Evolutionary conservation across 371 early-diverging fungal genomes (phyloP).

Genomic region (Lichtheimia ornata): DNA sequence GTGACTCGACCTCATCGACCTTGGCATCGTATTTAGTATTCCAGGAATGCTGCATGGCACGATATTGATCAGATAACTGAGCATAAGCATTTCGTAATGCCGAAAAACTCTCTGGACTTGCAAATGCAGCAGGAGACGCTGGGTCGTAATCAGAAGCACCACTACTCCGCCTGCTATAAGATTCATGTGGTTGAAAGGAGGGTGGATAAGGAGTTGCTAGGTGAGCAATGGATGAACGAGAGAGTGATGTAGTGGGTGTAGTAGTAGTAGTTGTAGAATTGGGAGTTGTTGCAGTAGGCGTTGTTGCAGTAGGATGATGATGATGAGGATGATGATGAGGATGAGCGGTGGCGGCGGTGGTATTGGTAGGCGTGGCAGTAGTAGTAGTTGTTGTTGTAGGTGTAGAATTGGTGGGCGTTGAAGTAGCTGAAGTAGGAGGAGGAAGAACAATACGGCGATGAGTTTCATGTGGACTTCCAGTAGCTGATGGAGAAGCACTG

Average conservation of each 20-base stretch:
- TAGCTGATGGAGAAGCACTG: background rate
- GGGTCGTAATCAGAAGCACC: background rate
- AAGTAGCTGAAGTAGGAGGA: background rate
- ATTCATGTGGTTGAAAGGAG: background rate
- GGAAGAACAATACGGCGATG: slow-evolving; percentile 1
- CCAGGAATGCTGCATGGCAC: background rate
- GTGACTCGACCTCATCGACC: slow-evolving; percentile 3
- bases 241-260: slow-evolving; percentile 5
- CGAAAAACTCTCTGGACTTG: background rate
- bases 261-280: background rate
- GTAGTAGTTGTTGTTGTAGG: background rate
- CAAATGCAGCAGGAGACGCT: background rate
- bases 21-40: slow-evolving; percentile 16
- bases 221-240: background rate
- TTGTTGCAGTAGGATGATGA: background rate
- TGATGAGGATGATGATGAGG: background rate
- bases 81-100: slow-evolving; percentile 6
- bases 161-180: slow-evolving; percentile 2
- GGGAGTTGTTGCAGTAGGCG: background rate
- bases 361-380: background rate
- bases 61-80: slow-evolving; percentile 3
- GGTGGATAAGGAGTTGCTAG: background rate
- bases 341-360: background rate
- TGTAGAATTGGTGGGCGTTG: slow-evolving; percentile 3
- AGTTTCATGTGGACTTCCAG: background rate